phyloP scores from a whole-genome alignment of 2,329 filamentous ascomycete species.

The Colletotrichum camelliae region DNA sequence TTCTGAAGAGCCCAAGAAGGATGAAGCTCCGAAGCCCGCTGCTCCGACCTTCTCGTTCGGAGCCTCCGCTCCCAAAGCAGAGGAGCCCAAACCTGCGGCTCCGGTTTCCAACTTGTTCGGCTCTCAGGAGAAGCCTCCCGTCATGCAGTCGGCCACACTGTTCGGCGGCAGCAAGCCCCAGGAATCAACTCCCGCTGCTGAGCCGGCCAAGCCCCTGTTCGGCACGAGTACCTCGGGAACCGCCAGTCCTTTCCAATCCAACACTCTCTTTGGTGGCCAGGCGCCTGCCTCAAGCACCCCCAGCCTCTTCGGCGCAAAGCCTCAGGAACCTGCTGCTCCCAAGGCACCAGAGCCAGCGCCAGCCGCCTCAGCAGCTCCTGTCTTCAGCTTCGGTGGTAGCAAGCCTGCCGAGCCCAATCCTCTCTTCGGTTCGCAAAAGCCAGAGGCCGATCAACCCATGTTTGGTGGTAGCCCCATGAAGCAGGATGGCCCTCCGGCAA shows the following conservation, averaged over 20 bases:
- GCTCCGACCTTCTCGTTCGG: conserved; percentile 22
- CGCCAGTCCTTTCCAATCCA: conserved; percentile 18
- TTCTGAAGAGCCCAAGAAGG: conserved; percentile 25
- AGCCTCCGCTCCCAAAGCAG: conserved; percentile 12
- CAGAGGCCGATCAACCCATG: conserved; percentile 26
- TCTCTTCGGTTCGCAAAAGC: conserved; percentile 41
- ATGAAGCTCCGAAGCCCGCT: conserved; percentile 11
- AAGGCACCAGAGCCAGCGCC: conserved; percentile 1
- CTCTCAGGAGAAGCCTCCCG: conserved; percentile 10
- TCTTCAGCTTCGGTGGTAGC: conserved; percentile 38
- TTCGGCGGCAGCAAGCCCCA: conserved; percentile 43
- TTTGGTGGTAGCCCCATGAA: conserved; percentile 51
- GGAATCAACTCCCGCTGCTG: conserved; percentile 28
- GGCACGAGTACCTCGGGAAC: conserved; percentile 17
- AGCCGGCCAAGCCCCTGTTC: conserved; percentile 31
- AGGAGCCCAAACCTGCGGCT: conserved; percentile 24
- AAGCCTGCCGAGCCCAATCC: conserved; percentile 36
- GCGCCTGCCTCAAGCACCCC: conserved; percentile 25
- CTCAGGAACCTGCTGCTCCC: neutral
- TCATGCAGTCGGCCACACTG: conserved; percentile 36
- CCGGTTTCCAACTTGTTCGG: conserved; percentile 29
- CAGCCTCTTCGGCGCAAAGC: conserved; percentile 34
- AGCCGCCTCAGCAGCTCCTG: conserved; percentile 28
- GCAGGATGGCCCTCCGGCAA: conserved; percentile 40
- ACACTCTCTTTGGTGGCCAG: conserved; percentile 24